Evolutionary conservation across 805 yeast genomes (phyloP), one percentile per base, ranked within the genome.

Genomic region (Scheffersomyces ergatensis): DNA sequence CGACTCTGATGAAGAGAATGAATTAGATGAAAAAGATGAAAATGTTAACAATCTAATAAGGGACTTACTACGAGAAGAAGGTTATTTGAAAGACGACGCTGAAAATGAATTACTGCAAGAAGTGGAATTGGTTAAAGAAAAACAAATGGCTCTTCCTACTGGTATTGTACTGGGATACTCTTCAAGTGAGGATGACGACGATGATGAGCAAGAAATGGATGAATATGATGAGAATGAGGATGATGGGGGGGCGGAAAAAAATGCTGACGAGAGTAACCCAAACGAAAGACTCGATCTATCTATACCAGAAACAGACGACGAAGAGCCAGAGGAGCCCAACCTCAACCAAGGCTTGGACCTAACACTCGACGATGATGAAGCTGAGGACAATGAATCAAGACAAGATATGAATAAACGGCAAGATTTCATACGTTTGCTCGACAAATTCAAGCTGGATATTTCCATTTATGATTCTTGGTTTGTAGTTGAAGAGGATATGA

Each of bases 391-490:
- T n/a, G n/a, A n/a, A n/a, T n/a, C n/a, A n/a, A n/a, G n/a, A n/a
- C n/a, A n/a, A 13, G 31, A 16, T 20, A 32, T 29, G 33, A 29
- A n/a, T 32, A 34, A 19, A 33, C 36, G 14, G 16, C 20, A 20
- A 15, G 55, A 52, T 5, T 68, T 68, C 47, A 42, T 42, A 5
- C 33, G 23, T 1, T 50, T 69, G 12, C 50, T 70, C 5, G 60
- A 67, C 26, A 34, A 33, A 15, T 51, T 51, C 37, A 42, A 51
- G 35, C 39, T 50, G 15, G 41, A 44, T 24, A 62, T 69, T 15
- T 61, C 69, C 5, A 30, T 53, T 16, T 66, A 55, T 47, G 66
- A 67, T 32, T 62, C 71, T 3, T 70, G 74, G 70, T 54, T 51
- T 37, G 37, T 70, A 19, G 56, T 67, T 0, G 70, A 67, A 43